Percentiles rank a stretch among this genome's conserved stretches.
These are phyloP conservation scores for Lactarius evosmus DNA, from an alignment of 768 basidiomycete genomes.

Conservation along the genomic window DNA sequence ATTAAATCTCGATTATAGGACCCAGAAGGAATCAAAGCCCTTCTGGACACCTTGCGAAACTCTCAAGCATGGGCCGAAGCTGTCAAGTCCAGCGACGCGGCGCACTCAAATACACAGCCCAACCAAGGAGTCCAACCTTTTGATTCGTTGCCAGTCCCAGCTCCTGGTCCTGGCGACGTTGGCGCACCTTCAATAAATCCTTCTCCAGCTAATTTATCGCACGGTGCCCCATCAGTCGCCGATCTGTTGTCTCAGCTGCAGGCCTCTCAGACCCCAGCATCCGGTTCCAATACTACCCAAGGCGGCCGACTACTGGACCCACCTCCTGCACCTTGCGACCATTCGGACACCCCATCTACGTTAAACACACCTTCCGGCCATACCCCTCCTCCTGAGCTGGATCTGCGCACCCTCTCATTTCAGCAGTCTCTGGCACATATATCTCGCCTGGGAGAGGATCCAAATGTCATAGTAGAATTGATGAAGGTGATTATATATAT, in stretches of 20 bases:
- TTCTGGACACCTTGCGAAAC: conserved; percentile 63
- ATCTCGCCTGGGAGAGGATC: conserved; percentile 56
- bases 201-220: conserved; percentile 12
- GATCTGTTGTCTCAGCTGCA: conserved; percentile 26
- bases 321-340: not conserved
- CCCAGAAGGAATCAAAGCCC: conserved; percentile 48
- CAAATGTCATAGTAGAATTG: conserved; percentile 48
- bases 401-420: conserved; percentile 53
- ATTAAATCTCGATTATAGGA: conserved; percentile 13
- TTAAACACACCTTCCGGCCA: not conserved
- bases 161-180: not conserved
- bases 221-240: conserved; percentile 26
- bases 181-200: conserved; percentile 6
- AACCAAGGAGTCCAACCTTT: conserved; percentile 7
- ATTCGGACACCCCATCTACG: not conserved
- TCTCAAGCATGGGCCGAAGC: conserved; percentile 70
- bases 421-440: conserved; percentile 67
- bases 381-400: conserved; percentile 29
- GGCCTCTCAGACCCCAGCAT: conserved; percentile 7
- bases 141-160: conserved; percentile 11
- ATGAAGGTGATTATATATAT: conserved; percentile 43
- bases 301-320: not conserved
- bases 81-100: conserved; percentile 27
- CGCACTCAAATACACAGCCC: conserved; percentile 13
- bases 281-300: not conserved